A percentile compares a stretch with the other conserved stretches of the same genome.
Evolutionary conservation across 257 asterid genomes (phyloP).

Genomic region (Leonotis leonurus): DNA sequence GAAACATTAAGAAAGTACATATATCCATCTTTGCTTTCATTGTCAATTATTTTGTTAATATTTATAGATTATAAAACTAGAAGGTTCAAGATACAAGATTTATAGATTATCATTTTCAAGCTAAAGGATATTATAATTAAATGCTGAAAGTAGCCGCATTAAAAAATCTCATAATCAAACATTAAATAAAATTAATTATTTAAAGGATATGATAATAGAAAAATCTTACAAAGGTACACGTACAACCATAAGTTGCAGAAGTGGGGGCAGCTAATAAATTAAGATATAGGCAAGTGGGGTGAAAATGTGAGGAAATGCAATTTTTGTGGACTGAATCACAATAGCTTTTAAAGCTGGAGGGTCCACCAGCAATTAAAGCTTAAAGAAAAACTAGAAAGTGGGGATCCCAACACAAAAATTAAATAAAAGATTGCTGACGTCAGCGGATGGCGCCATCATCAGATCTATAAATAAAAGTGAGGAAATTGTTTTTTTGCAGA

Average conservation of each 20-base stretch:
- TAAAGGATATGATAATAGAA: too few species aligned
- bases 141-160: too few species aligned
- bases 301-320: background rate
- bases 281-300: background rate
- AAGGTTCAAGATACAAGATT: too few species aligned
- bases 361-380: conserved; percentile 8
- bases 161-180: too few species aligned
- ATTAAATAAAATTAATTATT: too few species aligned
- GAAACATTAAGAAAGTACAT: too few species aligned
- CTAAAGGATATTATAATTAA: too few species aligned
- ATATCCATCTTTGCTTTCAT: too few species aligned
- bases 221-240: background rate
- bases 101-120: too few species aligned
- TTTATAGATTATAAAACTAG: too few species aligned
- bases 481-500: conserved; percentile 13
- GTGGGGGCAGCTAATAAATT: background rate
- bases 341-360: conserved; percentile 8
- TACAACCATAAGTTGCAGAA: conserved; percentile 21
- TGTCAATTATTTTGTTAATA: too few species aligned
- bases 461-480: background rate
- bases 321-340: background rate
- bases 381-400: too few species aligned
- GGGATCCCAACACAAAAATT: background rate
- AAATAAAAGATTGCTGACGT: background rate
- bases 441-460: conserved; percentile 14